phyloP scores from a whole-genome alignment of 2,329 filamentous ascomycete genomes.

The Macrophomina tecta region DNA sequence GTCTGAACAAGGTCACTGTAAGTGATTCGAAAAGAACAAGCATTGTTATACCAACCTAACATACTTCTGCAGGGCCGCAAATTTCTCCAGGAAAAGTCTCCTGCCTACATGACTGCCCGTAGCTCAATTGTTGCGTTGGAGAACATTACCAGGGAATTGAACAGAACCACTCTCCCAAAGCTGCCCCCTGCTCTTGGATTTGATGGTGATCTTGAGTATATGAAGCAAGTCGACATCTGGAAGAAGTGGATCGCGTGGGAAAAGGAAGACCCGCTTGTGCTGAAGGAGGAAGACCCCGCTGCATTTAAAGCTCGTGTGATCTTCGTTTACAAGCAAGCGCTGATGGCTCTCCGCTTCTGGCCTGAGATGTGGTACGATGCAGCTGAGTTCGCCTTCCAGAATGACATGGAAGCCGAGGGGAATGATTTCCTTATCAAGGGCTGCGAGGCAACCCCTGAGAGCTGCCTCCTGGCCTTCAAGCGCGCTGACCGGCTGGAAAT shows the following conservation, averaged over 20 bases:
- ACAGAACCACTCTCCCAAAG: slow-evolving; percentile 77
- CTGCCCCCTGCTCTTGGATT: slow-evolving; percentile 85
- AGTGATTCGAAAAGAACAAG: slow-evolving; percentile 37
- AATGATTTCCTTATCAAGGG: slow-evolving; percentile 82
- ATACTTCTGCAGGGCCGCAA: slow-evolving; percentile 76
- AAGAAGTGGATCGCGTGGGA: slow-evolving; percentile 96
- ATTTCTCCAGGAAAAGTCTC: slow-evolving; percentile 89
- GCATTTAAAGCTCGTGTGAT: slow-evolving; percentile 79
- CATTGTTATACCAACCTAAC: slow-evolving; percentile 31
- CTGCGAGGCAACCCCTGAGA: slow-evolving; percentile 89
- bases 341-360: slow-evolving; percentile 94
- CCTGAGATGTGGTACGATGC: slow-evolving; percentile 96
- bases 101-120: slow-evolving; percentile 94
- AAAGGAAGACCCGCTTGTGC: slow-evolving; percentile 85
- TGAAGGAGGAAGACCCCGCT: slow-evolving; percentile 79
- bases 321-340: slow-evolving; percentile 90
- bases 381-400: slow-evolving; percentile 88
- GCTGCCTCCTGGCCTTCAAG: slow-evolving; percentile 86
- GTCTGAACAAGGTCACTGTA: slow-evolving; percentile 89
- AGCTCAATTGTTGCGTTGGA: slow-evolving; percentile 90
- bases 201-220: slow-evolving; percentile 83
- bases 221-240: slow-evolving; percentile 86
- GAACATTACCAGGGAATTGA: slow-evolving; percentile 79
- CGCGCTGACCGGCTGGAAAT: slow-evolving; percentile 86
- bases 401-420: slow-evolving; percentile 73